Conservation (phyloP, 2,329 filamentous ascomycete genomes). For the Clonostachys byssicola region DNA sequence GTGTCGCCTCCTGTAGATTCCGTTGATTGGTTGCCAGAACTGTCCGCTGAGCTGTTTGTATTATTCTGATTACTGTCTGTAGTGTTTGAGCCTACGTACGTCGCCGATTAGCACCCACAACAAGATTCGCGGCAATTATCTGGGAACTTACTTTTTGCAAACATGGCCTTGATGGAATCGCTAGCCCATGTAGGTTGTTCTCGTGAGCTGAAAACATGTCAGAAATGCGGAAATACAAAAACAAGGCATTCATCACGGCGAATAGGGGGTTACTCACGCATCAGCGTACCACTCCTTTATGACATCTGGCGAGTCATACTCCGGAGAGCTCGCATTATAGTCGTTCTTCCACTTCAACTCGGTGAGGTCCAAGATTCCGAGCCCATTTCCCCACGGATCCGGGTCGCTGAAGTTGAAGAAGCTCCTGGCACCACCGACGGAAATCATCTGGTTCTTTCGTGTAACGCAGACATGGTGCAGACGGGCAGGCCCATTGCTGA, state of each 20-base stretch:
- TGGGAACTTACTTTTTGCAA: no score
- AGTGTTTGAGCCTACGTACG: no score
- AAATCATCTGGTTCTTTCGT: constrained; percentile 31
- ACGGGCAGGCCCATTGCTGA: constrained; percentile 8
- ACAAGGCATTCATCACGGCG: no score
- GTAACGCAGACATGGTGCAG: constrained; percentile 27
- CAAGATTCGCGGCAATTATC: no score
- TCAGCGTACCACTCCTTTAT: constrained; percentile 25
- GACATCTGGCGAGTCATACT: constrained; percentile 23
- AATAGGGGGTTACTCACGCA: constrained; percentile 4
- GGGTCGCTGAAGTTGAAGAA: constrained; percentile 8
- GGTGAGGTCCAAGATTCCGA: constrained; percentile 34
- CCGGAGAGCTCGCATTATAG: constrained; percentile 19
- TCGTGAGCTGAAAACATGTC: no score
- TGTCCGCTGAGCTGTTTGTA: no score
- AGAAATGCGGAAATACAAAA: no score
- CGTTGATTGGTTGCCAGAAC: no score
- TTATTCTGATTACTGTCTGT: no score
- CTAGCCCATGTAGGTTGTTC: no score
- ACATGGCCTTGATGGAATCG: no score
- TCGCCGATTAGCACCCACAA: no score
- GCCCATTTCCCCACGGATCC: constrained; percentile 26
- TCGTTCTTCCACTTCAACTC: constrained; percentile 22
- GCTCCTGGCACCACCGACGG: constrained; percentile 21
- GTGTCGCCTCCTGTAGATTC: constrained; percentile 1